Base-by-base conservation (phyloP, 257 asterid genomes). In the Solanum paucissectum region DNA sequence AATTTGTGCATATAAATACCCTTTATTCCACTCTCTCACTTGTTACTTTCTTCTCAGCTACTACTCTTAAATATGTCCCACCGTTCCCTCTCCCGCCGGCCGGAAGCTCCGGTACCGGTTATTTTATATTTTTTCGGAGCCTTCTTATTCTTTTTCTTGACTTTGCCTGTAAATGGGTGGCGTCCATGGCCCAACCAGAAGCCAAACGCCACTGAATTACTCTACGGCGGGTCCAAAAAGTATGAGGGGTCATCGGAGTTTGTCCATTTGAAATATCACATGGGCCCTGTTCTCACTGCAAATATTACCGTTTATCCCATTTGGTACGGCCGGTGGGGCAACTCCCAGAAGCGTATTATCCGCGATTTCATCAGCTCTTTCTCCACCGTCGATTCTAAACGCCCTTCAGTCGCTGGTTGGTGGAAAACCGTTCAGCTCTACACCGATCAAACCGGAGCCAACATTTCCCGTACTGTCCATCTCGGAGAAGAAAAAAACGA, bases 241-340 rank as follows among this genome's bases (percentile, higher is more conserved):
- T 96, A 88, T 86, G 99, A 96, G 79, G 99, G 99, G 85, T 95
- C 99, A 29, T 94, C 98, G 87, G 95, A 94, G 49, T 94, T 96
- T 25, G 96, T 95, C 18, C 87, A 94, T 40, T 23, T 96, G 40
- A 95, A 83, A 83, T 96, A 96, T 94, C 98, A 96, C 91, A 96
- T 95, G 98, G 99, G 99, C 79, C 98, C 98, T 27, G 94, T 96
- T 85, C 96, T 96, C 83, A 93, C 98, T 79, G 93, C 94, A 1
- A 92, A 94, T 64, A 94, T 96, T 83, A 95, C 98, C 55, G 94
- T 95, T 4, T 94, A 93, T 90, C 98, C 98, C 6, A 95, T 96
- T 7, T 96, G 99, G 99, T 96, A 96, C 93, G 99, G 98, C 73
- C 64, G 49, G 2, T 96, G 99, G 99, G 89, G 71, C 44, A 88